Evolutionary conservation across 768 basidiomycete genomes (phyloP), one percentile per base, ranked within the genome.

Genomic region (Neoboletus magnificus): DNA sequence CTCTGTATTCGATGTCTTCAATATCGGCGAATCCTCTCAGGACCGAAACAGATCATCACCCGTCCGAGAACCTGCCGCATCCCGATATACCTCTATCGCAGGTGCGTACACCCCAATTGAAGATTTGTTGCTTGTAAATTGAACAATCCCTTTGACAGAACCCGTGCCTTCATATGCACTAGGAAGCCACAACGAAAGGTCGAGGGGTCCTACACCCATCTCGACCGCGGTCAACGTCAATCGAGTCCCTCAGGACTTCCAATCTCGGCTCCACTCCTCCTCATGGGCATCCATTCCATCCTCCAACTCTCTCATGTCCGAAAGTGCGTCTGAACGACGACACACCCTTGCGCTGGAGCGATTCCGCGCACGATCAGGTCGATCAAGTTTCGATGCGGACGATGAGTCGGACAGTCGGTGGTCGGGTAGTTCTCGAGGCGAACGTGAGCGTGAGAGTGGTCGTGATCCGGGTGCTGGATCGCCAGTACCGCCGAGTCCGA

Each of bases 261-360:
- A 62, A 37, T 16, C 58, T 13, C 64, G 65, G 36, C 39, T 56
- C 29, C 67, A 66, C 33, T 48, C 66, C 27, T 63, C 69, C 29
- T 64, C 73, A 3, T 65, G 73, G 54, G 33, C 73, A 16, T 68
- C 73, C 32, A 58, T 71, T 18, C 69, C 71, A 7, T 66, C 71
- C 10, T 70, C 74, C 23, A 79, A 73, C 35, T 76, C 74, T 0
- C 73, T 77, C 42, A 72, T 77, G 39, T 71, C 74, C 1, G 80
- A 81, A 60, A 79, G 70, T 55, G 74, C 76, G 2, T 72, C 72
- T 12, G 80, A 79, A 50, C 70, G 73, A 44, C 71, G 77, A 29
- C 67, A 75, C 18, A 65, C 71, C 20, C 67, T 65, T 9, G 77
- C 77, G 20, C 66, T 74, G 32, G 68, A 72, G 7, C 73, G 74